Base-by-base conservation (phyloP, 1,139 yeast genomes). In the Geotrichum klebahnii region DNA sequence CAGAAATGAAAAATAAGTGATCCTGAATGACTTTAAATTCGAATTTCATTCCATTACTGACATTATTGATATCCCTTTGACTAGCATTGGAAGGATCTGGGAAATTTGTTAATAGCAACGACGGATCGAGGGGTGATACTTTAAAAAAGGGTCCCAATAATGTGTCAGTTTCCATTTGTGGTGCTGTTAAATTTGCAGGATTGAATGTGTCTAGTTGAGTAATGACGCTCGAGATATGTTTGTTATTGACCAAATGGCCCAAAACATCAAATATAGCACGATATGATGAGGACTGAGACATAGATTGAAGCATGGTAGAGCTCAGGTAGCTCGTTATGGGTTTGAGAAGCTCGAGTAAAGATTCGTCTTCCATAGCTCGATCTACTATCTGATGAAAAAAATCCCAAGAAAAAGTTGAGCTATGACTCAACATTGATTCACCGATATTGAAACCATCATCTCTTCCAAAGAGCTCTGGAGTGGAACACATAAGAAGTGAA, bases 81-180 rank as follows among this genome's bases (percentile, higher is more conserved):
- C 22, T 34, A 1, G 50, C 36, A 3, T 24, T 31, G n/a, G 37
- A n/a, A 38, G 46, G 41, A 10, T 38, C 39, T n/a, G 42, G 39
- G 44, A 44, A 44, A 23, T 34, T 19, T 23, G 46, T 3, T 76
- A 75, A 23, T 14, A 39, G 38, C 19, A 10, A 16, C 22, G 44
- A 32, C 12, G 20, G 38, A 35, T 79, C 74, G 46, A 89, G 68
- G 0, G 96, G 96, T 0, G 96, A 86, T 19, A 88, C 68, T 51
- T 82, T 73, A 53, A 88, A 75, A 36, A 88, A 72, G 2, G 95
- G 86, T 1, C 97, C 97, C 51, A 90, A 68, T 10, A 87, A 65
- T 0, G 96, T 80, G 32, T 73, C 71, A 26, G 70, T 69, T 60
- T 85, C 95, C 57, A 77, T 77, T 42, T 76, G 76, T 10, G 76